These are phyloP conservation scores for Fusarium nodosum DNA, from an alignment of 2,329 filamentous ascomycete genomes.

Conservation along the genomic window DNA sequence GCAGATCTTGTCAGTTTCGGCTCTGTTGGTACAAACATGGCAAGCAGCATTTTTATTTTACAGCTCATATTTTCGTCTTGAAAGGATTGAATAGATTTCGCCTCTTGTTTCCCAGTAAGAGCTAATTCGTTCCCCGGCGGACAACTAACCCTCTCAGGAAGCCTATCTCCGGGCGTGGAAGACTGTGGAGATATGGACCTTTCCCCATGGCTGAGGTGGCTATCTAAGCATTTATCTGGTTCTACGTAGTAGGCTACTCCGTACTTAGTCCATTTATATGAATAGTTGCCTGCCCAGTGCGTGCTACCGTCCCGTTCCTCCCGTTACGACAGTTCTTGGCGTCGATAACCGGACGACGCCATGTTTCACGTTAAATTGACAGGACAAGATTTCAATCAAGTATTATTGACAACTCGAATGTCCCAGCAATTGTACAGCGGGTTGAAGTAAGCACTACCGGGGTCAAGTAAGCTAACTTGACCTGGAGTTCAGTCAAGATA, in stretches of 20 bases:
- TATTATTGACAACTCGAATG: not conserved
- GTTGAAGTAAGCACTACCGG: not conserved
- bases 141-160: not conserved
- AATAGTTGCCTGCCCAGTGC: not conserved
- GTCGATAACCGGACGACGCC: not conserved
- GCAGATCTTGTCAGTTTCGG: constrained; percentile 3
- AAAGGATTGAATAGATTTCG: not conserved
- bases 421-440: too few relatives aligned
- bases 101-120: not conserved
- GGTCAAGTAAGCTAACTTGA: not conserved
- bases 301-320: not conserved
- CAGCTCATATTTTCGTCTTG: not conserved
- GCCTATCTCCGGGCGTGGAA: not conserved
- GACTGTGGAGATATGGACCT: not conserved
- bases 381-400: not conserved
- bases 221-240: not conserved
- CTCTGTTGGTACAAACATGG: not conserved
- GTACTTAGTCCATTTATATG: not conserved
- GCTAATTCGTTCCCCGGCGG: constrained; percentile 2
- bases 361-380: constrained; percentile 12
- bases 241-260: too few relatives aligned
- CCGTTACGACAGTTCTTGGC: constrained; percentile 5
- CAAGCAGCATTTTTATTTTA: not conserved
- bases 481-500: not conserved
- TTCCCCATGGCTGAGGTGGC: not conserved